phyloP scores from a whole-genome alignment of 805 yeast species.

The Myxozyma kluyveri region DNA sequence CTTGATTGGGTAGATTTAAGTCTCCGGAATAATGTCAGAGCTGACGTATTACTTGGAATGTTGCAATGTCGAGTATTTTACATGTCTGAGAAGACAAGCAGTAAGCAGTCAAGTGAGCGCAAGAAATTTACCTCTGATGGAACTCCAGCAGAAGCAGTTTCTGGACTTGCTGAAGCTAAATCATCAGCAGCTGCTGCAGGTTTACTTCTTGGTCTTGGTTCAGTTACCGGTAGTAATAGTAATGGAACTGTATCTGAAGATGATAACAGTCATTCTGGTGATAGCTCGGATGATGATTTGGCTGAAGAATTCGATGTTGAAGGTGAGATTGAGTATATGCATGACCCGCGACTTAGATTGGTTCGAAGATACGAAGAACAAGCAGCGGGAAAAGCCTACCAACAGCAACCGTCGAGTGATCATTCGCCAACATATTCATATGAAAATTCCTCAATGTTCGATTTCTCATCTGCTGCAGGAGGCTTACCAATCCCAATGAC shows the following conservation, averaged over 20 bases:
- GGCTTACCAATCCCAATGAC: not conserved
- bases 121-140: not conserved
- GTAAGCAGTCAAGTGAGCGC: not conserved
- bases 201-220: not conserved
- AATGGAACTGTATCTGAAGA: constrained; percentile 6
- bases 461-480: not conserved
- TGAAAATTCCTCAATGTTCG: not conserved
- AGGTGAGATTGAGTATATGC: not conserved
- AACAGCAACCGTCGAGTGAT: no score
- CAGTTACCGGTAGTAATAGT: not conserved
- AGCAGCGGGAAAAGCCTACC: not conserved
- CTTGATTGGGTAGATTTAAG: constrained; percentile 20
- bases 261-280: not conserved
- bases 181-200: not conserved
- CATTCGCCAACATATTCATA: constrained; percentile 1
- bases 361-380: no score
- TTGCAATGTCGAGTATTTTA: constrained; percentile 19
- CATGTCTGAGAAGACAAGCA: constrained; percentile 3
- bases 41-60: constrained; percentile 17
- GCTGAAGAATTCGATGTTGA: constrained; percentile 7
- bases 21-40: constrained; percentile 14
- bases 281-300: constrained; percentile 5
- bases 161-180: not conserved
- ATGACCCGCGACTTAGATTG: no score
- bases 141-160: constrained; percentile 1